A percentile compares a stretch with the other conserved stretches of the same genome.
Evolutionary conservation across 2,329 filamentous ascomycete genomes (phyloP).

Genomic region (Coniella lustricola): DNA sequence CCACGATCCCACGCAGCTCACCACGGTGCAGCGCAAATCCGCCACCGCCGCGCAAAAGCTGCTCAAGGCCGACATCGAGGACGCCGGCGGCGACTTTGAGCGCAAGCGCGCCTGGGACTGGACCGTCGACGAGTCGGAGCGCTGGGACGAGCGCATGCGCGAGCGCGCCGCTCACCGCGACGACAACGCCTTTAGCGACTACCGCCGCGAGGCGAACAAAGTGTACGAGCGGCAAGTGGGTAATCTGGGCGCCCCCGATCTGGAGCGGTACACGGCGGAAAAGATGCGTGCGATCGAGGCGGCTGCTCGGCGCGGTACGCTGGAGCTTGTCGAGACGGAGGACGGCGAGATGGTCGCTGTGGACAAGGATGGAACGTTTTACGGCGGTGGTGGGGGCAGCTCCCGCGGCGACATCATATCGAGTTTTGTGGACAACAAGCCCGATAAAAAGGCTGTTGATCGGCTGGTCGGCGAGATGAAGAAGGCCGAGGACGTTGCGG

Average conservation of each 20-base stretch:
- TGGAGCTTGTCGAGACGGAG: conserved; percentile 94
- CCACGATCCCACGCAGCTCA: conserved; percentile 69
- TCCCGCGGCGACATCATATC: conserved; percentile 65
- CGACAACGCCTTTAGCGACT: conserved; percentile 85
- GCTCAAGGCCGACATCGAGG: conserved; percentile 83
- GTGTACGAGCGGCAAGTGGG: conserved; percentile 88
- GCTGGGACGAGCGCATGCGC: conserved; percentile 87
- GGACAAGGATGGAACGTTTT: conserved; percentile 85
- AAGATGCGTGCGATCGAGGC: conserved; percentile 80
- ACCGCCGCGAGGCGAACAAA: conserved; percentile 79
- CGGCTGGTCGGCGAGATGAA: conserved; percentile 77
- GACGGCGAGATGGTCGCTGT: conserved; percentile 91
- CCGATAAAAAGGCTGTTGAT: conserved; percentile 80
- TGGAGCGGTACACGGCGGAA: conserved; percentile 79
- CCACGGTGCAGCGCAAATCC: conserved; percentile 74
- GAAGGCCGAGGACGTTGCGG: conserved; percentile 77
- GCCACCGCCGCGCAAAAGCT: conserved; percentile 88
- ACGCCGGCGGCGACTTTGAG: conserved; percentile 85
- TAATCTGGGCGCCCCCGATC: conserved; percentile 64
- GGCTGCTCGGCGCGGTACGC: conserved; percentile 73
- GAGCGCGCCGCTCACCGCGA: conserved; percentile 79
- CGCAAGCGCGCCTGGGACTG: conserved; percentile 98
- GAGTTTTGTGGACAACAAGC: conserved; percentile 76
- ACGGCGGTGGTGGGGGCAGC: conserved; percentile 78
- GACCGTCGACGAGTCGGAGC: conserved; percentile 90